Base-by-base conservation (phyloP, 805 yeast species). In the Isabelozyma heimii region DNA sequence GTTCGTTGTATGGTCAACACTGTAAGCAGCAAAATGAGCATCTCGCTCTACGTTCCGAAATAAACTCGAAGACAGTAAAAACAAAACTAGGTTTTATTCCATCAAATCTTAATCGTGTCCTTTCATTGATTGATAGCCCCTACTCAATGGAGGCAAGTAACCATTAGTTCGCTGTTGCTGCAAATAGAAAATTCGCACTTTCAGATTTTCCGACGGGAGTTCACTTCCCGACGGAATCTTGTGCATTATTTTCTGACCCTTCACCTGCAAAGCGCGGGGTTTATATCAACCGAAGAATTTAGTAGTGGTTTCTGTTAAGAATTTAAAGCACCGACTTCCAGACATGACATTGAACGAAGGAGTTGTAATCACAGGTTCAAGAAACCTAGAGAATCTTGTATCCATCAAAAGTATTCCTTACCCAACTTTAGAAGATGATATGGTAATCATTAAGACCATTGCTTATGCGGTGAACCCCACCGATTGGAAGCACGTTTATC, bases 381-480 rank as follows among this genome's bases (percentile, higher is more conserved):
- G 47, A 41, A 30, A 51, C 39, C 40, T 48, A 43, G n/a, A 43
- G 6, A 46, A 43, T 14, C 37, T 48, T 14, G 50, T 48, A 12
- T 10, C 15, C 10, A 42, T 47, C 5, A 12, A 7, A 8, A 40
- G 40, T n/a, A 46, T 24, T 15, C 48, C 53, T 6, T 41, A 37
- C 17, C 52, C 53, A 6, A 40, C 37, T 26, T 37, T 51, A 4
- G 46, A 46, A 37, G 66, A 65, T 39, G 62, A 57, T 28, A 69
- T 75, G 53, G 56, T 84, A 9, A 63, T 83, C 14, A 62, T 85
- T 44, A 75, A 79, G 58, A 72, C 79, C 4, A 61, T 62, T 16
- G 81, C 85, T 10, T 76, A 64, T 46, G 87, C 85, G 1, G 73
- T 77, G 40, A 85, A 85, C 56, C 89, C 89, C 42, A 79, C 85